Evolutionary conservation across 2,329 filamentous ascomycete genomes (phyloP), one percentile per base, ranked within the genome.

Genomic region (Aureobasidium sp.): DNA sequence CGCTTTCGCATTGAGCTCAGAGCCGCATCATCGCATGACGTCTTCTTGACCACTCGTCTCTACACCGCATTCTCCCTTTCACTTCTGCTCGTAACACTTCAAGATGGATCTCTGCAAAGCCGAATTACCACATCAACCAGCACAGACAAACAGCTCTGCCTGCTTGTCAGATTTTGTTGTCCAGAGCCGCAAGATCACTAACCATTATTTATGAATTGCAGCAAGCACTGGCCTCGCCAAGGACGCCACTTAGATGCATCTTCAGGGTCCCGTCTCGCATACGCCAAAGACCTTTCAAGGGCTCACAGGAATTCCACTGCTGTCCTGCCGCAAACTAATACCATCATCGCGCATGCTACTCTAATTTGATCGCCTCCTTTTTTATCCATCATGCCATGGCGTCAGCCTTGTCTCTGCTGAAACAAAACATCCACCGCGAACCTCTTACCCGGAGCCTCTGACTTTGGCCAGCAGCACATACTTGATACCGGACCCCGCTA

Each of bases 161-260:
- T 29, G 5, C 37, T 22, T 20, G 36, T 11, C 15, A 14, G 12
- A 22, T 22, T 7, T 14, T 1, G 12, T 41, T 11, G 4, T 20
- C 8, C 17, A 49, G 45, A 49, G 47, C 29, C 41, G 37, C 55
- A n/a, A 1, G n/a, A 47, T 58, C 29, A 36, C 6, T 45, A 45
- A 58, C 17, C 42, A 14, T 14, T 8, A 12, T 22, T 51, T 15
- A 61, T 37, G 45, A 39, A 61, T 17, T 41, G 36, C 27, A 42
- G 48, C 47, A 45, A 52, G 58, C 47, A 52, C 47, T 53, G 58
- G 45, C 48, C 47, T 25, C 22, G 58, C 49, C 49, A 53, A 61
- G 58, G 15, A 52, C 47, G 58, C 41, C 58, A 61, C 49, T 20
- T 25, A 61, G 58, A 53, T 53, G 37, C 58, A 31, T 37, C 41